Evolutionary conservation across 306 rosid species (phyloP).

Genomic region (Cicer bijugum): DNA sequence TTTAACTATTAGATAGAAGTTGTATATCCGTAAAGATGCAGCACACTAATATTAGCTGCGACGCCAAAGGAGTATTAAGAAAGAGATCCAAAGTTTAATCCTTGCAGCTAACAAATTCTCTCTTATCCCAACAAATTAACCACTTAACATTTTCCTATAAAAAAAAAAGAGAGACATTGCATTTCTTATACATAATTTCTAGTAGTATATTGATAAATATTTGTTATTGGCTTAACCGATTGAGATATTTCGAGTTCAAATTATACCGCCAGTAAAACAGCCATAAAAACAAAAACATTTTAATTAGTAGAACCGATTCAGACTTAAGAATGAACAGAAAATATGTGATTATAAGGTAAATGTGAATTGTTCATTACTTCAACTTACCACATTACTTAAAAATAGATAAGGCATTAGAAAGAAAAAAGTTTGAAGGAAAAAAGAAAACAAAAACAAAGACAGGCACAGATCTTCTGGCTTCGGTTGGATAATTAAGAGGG

Average conservation of each 20-base stretch:
- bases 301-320: not conserved
- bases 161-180: not conserved
- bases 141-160: too few species aligned
- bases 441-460: conserved; percentile 4
- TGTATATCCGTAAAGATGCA: not conserved
- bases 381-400: conserved; percentile 42
- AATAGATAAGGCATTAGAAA: conserved; percentile 39
- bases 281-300: not conserved
- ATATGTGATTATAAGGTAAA: conserved; percentile 37
- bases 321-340: not conserved
- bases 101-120: too few species aligned
- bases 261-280: not conserved
- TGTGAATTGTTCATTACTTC: conserved; percentile 48
- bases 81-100: too few species aligned
- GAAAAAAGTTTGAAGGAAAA: conserved; percentile 33
- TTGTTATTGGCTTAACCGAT: not conserved
- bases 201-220: not conserved
- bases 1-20: not conserved
- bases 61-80: too few species aligned
- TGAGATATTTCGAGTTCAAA: not conserved
- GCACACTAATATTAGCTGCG: too few species aligned
- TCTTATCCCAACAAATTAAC: too few species aligned
- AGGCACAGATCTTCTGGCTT: conserved; percentile 52
- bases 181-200: not conserved
- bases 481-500: conserved; percentile 50